Base-by-base conservation (phyloP, 495 filamentous ascomycete genomes). In the Penicillium diatomitis region DNA sequence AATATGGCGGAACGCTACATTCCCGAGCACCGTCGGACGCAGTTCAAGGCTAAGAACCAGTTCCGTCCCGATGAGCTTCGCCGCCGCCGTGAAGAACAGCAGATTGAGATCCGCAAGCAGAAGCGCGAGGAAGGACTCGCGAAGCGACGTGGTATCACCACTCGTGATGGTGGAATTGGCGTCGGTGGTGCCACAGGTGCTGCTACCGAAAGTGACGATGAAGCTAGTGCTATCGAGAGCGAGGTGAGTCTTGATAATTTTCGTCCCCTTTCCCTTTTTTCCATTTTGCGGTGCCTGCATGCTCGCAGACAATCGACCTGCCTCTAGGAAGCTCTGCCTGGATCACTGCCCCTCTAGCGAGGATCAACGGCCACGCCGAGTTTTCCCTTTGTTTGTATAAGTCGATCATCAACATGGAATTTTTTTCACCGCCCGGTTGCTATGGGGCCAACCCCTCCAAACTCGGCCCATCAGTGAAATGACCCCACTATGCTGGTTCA, bases 51-150 rank as follows among this genome's bases (percentile, higher is more conserved):
- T 51, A 94, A 92, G 77, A 87, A 84, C 66, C 86, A 88, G 64
- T 99, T 99, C 80, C 94, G 95, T 79, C 90, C 90, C 56, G 94
- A 99, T 68, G 94, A 99, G 74, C 84, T 99, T 44, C 88, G 94
- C 62, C 89, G 94, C 64, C 94, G 94, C 68, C 94, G 94, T 67
- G 94, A 99, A 64, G 94, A 99, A 69, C 88, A 94, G 69, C 91
- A 96, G 70, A 94, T 99, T 50, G 94, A 99, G 78, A 97, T 99
- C 62, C 80, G 94, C 52, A 96, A 94, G 76, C 85, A 87, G 55
- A 99, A 97, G 80, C 80, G 94, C 56, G 94, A 99, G 63, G 94
- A 99, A 74, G 96, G 95, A 71, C 69, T 99, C 64, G 94, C 94
- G 64, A 99, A 99, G 81, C 75, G 94, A 66, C 82, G 94, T 76